phyloP scores from a whole-genome alignment of 2,329 filamentous ascomycete genomes.

The Stagonosporopsis tanaceti region DNA sequence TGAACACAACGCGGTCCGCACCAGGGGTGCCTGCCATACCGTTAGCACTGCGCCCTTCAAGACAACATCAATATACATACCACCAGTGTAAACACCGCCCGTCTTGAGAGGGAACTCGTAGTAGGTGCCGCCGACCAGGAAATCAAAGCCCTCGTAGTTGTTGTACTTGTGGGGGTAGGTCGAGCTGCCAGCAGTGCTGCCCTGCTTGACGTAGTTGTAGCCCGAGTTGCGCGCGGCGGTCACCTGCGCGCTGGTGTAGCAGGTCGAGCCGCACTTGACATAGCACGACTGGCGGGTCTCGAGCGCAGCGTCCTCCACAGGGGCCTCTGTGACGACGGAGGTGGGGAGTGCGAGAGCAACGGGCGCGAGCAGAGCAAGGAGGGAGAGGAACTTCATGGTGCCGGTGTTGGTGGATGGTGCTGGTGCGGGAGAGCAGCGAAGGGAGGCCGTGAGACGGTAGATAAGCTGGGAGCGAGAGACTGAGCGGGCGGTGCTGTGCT shows the following conservation, averaged over 20 bases:
- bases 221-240: slow-evolving; percentile 60
- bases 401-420: neutral
- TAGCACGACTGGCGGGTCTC: slow-evolving; percentile 53
- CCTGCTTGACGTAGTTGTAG: slow-evolving; percentile 59
- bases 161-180: slow-evolving; percentile 68
- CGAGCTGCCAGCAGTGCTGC: slow-evolving; percentile 50
- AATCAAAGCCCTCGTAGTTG: slow-evolving; percentile 69
- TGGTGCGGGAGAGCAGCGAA: neutral
- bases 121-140: slow-evolving; percentile 65
- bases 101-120: slow-evolving; percentile 69
- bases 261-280: slow-evolving; percentile 62
- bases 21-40: slow-evolving; percentile 64
- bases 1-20: slow-evolving; percentile 72
- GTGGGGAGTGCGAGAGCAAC: slow-evolving; percentile 31
- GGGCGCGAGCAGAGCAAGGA: slow-evolving; percentile 29
- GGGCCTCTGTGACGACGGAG: slow-evolving; percentile 15
- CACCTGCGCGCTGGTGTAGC: slow-evolving; percentile 61
- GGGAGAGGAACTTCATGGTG: slow-evolving; percentile 32
- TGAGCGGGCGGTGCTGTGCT: slow-evolving; percentile 1
- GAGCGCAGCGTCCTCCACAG: slow-evolving; percentile 26
- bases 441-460: neutral
- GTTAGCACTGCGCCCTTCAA: neutral
- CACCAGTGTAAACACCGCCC: slow-evolving; percentile 63
- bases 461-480: slow-evolving; percentile 18
- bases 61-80: slow-evolving; percentile 39